Percentiles rank a stretch among this genome's conserved stretches.
Evolutionary conservation across 331 rosid species (phyloP).

Genomic region (Quercus phellos): DNA sequence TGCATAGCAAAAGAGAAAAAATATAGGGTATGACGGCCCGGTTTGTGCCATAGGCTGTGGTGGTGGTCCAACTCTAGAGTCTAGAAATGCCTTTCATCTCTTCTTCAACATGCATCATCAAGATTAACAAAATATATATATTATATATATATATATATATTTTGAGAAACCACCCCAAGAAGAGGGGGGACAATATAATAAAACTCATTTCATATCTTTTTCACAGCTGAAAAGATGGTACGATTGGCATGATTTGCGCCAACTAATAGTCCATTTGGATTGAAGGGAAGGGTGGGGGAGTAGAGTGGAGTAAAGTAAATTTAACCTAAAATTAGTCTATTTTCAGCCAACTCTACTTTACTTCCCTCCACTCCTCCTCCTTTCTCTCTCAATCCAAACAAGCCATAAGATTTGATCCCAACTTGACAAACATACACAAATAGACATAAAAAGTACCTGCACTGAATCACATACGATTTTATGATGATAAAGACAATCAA

Average conservation of each 20-base stretch:
- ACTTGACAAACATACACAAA: not conserved
- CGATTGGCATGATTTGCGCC: constrained; percentile 2
- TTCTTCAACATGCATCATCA: constrained; percentile 17
- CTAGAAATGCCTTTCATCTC: not conserved
- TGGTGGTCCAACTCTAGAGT: constrained; percentile 24
- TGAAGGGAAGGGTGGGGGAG: no score
- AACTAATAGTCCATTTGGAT: not conserved
- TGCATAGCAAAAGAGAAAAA: not conserved
- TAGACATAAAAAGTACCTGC: no score
- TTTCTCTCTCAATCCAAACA: no score
- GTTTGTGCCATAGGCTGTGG: constrained; percentile 19
- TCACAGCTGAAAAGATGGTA: constrained; percentile 5
- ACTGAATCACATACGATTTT: no score
- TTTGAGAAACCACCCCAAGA: no score
- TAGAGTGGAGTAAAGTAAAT: no score
- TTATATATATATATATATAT: not conserved
- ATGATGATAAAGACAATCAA: no score
- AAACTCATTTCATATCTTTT: not conserved
- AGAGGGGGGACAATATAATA: not conserved
- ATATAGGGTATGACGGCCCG: constrained; percentile 3
- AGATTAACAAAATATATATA: not conserved
- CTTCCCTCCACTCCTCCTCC: no score
- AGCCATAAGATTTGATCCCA: not conserved
- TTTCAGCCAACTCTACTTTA: no score
- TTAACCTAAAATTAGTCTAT: no score